Evolutionary conservation across 78 protist species (phyloP).

Genomic region (Tieghemostelium lacteum): DNA sequence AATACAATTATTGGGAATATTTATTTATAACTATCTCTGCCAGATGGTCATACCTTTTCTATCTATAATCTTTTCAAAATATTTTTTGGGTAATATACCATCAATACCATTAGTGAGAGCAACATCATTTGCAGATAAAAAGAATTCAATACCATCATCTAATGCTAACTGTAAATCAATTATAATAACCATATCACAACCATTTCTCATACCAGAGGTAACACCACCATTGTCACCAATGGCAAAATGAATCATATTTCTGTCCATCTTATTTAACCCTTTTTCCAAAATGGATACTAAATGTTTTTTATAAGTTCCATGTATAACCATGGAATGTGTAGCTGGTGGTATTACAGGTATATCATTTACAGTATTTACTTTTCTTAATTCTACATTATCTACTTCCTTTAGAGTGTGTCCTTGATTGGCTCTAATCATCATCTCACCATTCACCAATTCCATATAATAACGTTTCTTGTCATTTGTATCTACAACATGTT

Average conservation of each 20-base stretch:
- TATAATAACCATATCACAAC: slow-evolving; percentile 12
- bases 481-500: slow-evolving; percentile 49
- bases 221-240: slow-evolving; percentile 27
- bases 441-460: not conserved
- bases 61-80: slow-evolving; percentile 38
- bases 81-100: slow-evolving; percentile 24
- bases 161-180: slow-evolving; percentile 15
- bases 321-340: not conserved
- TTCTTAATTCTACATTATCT: slow-evolving; percentile 21
- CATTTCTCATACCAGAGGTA: slow-evolving; percentile 36
- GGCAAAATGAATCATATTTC: slow-evolving; percentile 61
- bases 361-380: not conserved
- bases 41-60: slow-evolving; percentile 3
- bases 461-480: slow-evolving; percentile 47
- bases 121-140: slow-evolving; percentile 36
- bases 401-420: slow-evolving; percentile 50
- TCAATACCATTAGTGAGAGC: slow-evolving; percentile 35
- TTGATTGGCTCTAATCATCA: slow-evolving; percentile 38
- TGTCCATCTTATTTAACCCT: slow-evolving; percentile 48
- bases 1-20: not conserved
- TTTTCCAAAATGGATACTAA: slow-evolving; percentile 29
- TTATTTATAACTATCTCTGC: not conserved
- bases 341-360: not conserved
- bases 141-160: slow-evolving; percentile 24
- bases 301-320: slow-evolving; percentile 67